Evolutionary conservation across 257 asterid species (phyloP).

Genomic region (Galeopsis tetrahit): DNA sequence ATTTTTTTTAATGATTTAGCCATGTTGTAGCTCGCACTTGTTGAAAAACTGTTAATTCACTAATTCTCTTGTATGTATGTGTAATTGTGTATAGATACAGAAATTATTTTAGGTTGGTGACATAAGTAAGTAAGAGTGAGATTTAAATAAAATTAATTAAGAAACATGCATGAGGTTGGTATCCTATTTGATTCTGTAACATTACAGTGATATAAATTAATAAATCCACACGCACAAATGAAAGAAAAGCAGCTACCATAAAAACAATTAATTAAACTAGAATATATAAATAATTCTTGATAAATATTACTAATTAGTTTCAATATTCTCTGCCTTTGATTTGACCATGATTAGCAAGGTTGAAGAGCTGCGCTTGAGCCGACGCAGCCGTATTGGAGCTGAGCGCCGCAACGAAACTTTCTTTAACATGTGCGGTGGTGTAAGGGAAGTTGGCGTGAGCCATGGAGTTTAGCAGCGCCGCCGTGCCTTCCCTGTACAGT

Average conservation of each 20-base stretch:
- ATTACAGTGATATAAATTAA: neutral
- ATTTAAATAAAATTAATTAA: too few relatives aligned
- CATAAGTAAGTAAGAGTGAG: neutral
- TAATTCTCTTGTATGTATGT: too few relatives aligned
- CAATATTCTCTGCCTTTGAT: conserved; percentile 24
- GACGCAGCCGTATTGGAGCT: conserved; percentile 74
- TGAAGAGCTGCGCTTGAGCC: conserved; percentile 75
- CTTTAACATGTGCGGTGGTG: conserved; percentile 68
- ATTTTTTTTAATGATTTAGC: too few relatives aligned
- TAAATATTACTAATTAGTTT: neutral
- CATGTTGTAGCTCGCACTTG: too few relatives aligned
- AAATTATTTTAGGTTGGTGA: too few relatives aligned
- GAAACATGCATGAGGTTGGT: neutral
- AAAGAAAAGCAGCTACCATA: neutral
- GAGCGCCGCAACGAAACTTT: conserved; percentile 60
- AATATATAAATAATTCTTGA: neutral
- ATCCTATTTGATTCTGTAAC: neutral
- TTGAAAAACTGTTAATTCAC: too few relatives aligned
- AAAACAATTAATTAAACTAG: neutral
- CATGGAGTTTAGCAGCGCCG: conserved; percentile 83
- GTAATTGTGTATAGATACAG: too few relatives aligned
- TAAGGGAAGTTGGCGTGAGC: conserved; percentile 57
- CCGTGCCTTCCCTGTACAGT: conserved; percentile 89
- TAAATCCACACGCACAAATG: neutral
- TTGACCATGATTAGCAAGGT: conserved; percentile 71